Evolutionary conservation across 2,329 filamentous ascomycete species (phyloP), one percentile per base, ranked within the genome.

Genomic region (Macrophomina pseudophaseolina): DNA sequence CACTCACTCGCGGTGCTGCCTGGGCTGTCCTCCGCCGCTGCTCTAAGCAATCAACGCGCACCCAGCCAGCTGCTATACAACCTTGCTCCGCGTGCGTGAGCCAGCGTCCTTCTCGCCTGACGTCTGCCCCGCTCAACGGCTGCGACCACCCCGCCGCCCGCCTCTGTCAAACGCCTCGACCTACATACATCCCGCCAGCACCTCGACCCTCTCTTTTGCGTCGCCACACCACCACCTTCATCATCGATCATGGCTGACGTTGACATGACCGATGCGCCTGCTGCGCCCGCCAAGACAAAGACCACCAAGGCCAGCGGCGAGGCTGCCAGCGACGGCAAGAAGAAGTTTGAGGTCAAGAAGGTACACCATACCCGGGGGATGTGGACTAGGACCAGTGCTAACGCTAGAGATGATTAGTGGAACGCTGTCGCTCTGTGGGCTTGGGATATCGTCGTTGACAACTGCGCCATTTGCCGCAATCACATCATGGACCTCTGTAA

Each of bases 391-490:
- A 11, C 11, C 46, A n/a, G 53, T 33, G 30, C n/a, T 23, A n/a
- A 52, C 23, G 56, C 40, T 7, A 8, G 18, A n/a, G 23, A 6
- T 28, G 16, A 68, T 16, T 58, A 97, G 94, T 99, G 95, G 95
- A 98, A 98, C 74, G 95, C 95, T 0, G 95, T 99, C 62, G 94
- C 95, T 48, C 86, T 99, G 2, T 99, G 95, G 95, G 95, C 95
- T 0, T 99, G 95, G 95, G 95, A 99, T 78, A 99, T 99, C 68
- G 94, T 98, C 38, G 95, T 99, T 69, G 95, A 99, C 82, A 99
- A 99, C 86, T 99, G 95, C 79, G 95, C 95, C 74, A 99, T 99
- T 78, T 99, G 95, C 85, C 88, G 95, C 78, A 99, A 99, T 79
- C 95, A 99, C 80, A 99, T 99, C 80, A 99, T 99, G 95, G 95